phyloP scores from a whole-genome alignment of 352 stramenopile species.

The Phytophthora pluvialis region DNA sequence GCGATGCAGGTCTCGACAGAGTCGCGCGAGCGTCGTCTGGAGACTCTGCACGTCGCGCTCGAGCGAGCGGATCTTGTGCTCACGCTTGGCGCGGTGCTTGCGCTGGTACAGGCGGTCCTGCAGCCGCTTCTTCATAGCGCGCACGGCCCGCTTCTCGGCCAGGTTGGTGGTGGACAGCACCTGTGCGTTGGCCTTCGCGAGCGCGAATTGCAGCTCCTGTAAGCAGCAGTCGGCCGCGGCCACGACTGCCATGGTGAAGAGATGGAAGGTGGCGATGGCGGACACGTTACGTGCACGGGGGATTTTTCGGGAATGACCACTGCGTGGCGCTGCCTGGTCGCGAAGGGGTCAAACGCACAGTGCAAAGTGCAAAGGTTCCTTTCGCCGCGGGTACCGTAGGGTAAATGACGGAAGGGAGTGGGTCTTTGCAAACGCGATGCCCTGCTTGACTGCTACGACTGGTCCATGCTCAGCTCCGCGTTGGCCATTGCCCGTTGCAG shows the following conservation, averaged over 20 bases:
- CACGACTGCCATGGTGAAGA: constrained; percentile 24
- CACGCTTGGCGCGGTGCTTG: constrained; percentile 45
- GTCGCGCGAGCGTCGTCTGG: constrained; percentile 32
- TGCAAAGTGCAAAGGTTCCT: constrained; percentile 4
- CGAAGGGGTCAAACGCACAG: constrained; percentile 2
- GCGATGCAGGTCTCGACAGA: constrained; percentile 34
- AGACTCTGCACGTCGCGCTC: constrained; percentile 33
- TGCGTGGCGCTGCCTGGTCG: neutral
- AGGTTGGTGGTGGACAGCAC: constrained; percentile 17
- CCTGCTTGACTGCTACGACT: too few relatives aligned
- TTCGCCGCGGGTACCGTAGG: too few relatives aligned
- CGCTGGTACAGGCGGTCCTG: constrained; percentile 48
- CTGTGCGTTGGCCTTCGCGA: constrained; percentile 17
- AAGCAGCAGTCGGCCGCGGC: constrained; percentile 13
- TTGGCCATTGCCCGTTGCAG: too few relatives aligned
- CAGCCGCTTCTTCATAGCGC: constrained; percentile 36
- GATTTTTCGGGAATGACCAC: constrained; percentile 19
- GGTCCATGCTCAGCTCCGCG: too few relatives aligned
- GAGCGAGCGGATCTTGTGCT: constrained; percentile 26
- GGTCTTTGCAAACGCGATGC: too few relatives aligned
- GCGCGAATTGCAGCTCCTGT: constrained; percentile 25
- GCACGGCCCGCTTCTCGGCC: constrained; percentile 22
- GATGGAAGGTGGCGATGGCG: constrained; percentile 1
- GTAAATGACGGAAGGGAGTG: too few relatives aligned
- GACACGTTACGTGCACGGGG: neutral